A percentile compares a stretch with the other conserved stretches of the same genome.
These are phyloP conservation scores for Hypoxylon cercidicola DNA, from an alignment of 495 filamentous ascomycete genomes.

Conservation along the genomic window DNA sequence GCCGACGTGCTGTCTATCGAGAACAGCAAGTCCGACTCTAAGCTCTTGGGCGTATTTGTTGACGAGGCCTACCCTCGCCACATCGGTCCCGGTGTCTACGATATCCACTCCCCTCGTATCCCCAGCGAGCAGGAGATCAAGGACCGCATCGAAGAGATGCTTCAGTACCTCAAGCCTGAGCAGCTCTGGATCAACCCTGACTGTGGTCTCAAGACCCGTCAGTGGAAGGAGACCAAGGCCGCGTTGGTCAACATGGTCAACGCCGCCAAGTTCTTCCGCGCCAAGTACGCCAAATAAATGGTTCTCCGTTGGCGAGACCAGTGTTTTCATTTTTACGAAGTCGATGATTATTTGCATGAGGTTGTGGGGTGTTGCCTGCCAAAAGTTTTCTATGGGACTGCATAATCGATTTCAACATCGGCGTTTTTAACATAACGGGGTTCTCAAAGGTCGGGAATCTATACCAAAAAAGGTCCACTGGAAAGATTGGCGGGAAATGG, in stretches of 20 bases:
- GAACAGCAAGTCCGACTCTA: constrained; percentile 99
- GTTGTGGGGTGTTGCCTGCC: constrained; percentile 36
- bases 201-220: constrained; percentile 97
- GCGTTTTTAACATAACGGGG: constrained; percentile 55
- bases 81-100: constrained; percentile 98
- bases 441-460: constrained; percentile 41
- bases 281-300: constrained; percentile 74
- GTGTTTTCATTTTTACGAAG: constrained; percentile 35
- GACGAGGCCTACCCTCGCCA: constrained; percentile 95
- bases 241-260: constrained; percentile 92
- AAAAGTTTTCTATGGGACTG: constrained; percentile 38
- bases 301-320: constrained; percentile 16
- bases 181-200: constrained; percentile 99
- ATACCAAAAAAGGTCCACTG: constrained; percentile 48
- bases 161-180: constrained; percentile 89
- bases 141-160: constrained; percentile 96
- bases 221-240: constrained; percentile 96
- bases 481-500: constrained; percentile 48
- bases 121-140: constrained; percentile 96
- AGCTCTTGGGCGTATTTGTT: constrained; percentile 97
- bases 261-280: constrained; percentile 94
- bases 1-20: constrained; percentile 98
- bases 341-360: constrained; percentile 45
- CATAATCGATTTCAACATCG: constrained; percentile 62
- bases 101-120: constrained; percentile 98